Evolutionary conservation across 495 filamentous ascomycete genomes (phyloP).

Genomic region (Opeltia flavorubescens): DNA sequence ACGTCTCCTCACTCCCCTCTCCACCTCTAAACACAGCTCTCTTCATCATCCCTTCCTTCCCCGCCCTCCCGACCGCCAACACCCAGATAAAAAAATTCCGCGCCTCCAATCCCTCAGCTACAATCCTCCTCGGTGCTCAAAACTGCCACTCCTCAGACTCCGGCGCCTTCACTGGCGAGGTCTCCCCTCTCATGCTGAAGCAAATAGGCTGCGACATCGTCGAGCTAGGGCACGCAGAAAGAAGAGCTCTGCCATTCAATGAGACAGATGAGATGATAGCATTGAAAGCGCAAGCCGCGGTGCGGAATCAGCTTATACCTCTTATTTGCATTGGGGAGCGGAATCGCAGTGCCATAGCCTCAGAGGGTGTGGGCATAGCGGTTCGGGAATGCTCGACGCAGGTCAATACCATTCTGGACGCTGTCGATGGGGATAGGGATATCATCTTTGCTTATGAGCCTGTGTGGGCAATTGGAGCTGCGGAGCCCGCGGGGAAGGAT

Average conservation of each 20-base stretch:
- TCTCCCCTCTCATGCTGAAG: constrained; percentile 50
- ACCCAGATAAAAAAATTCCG: too few species aligned
- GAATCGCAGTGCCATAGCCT: constrained; percentile 28
- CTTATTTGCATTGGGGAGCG: constrained; percentile 70
- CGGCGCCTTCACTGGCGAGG: constrained; percentile 65
- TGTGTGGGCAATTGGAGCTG: constrained; percentile 75
- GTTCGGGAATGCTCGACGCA: constrained; percentile 51
- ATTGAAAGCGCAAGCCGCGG: constrained; percentile 52
- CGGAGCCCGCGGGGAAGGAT: constrained; percentile 52
- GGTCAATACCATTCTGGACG: constrained; percentile 43
- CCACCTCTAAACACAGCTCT: constrained; percentile 47
- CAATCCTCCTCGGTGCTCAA: constrained; percentile 56
- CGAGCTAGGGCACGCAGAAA: constrained; percentile 70
- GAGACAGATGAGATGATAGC: constrained; percentile 53
- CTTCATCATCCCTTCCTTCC: constrained; percentile 68
- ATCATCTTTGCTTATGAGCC: constrained; percentile 79
- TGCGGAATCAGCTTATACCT: constrained; percentile 55
- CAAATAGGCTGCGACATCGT: constrained; percentile 55
- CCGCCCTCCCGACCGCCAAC: constrained; percentile 49
- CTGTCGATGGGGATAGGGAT: constrained; percentile 43
- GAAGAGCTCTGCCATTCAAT: constrained; percentile 45
- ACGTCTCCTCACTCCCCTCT: constrained; percentile 39
- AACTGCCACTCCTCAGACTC: constrained; percentile 51
- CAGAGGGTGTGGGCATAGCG: constrained; percentile 40
- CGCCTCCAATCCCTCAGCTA: constrained; percentile 9